A percentile compares a stretch with the other conserved stretches of the same genome.
Conservation (phyloP, 805 yeast species). For the Pichia gijzeniarum region DNA sequence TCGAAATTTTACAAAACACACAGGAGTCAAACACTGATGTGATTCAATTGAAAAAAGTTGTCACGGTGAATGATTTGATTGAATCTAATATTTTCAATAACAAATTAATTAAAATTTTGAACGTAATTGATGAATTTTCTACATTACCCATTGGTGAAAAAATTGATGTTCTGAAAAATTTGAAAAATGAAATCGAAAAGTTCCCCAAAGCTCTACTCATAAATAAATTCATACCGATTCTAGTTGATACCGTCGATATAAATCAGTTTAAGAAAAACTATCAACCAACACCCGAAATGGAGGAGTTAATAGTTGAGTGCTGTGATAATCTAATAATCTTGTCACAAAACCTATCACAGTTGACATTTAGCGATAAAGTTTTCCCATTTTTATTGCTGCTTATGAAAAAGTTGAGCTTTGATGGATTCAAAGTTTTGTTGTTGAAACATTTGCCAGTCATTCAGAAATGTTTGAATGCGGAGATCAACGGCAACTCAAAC, state of each 20-base stretch:
- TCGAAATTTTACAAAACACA: slow-evolving; percentile 47
- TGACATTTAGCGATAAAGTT: slow-evolving; percentile 70
- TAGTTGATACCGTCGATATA: slow-evolving; percentile 41
- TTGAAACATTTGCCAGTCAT: slow-evolving; percentile 26
- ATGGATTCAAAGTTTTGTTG: slow-evolving; percentile 27
- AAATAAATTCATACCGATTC: slow-evolving; percentile 69
- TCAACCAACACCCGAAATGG: slow-evolving; percentile 19
- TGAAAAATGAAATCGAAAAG: slow-evolving; percentile 45
- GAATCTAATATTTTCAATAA: slow-evolving; percentile 73
- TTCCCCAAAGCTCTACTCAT: slow-evolving; percentile 54
- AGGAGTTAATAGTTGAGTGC: slow-evolving; percentile 38
- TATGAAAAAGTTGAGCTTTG: slow-evolving; percentile 22
- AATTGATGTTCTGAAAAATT: slow-evolving; percentile 58
- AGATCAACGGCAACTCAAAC: slow-evolving; percentile 16
- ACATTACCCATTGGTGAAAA: slow-evolving; percentile 67
- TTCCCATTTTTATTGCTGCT: slow-evolving; percentile 38
- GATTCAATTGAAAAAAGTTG: slow-evolving; percentile 20
- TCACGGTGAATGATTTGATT: slow-evolving; percentile 60
- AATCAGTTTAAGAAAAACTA: slow-evolving; percentile 12
- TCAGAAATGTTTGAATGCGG: slow-evolving; percentile 25
- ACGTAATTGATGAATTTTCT: slow-evolving; percentile 75
- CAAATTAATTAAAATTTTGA: slow-evolving; percentile 72
- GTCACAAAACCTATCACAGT: slow-evolving; percentile 61
- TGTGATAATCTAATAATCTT: slow-evolving; percentile 54
- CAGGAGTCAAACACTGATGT: slow-evolving; percentile 29